phyloP scores from a whole-genome alignment of 148 eudicot species.

The Rhododendron simsii region DNA sequence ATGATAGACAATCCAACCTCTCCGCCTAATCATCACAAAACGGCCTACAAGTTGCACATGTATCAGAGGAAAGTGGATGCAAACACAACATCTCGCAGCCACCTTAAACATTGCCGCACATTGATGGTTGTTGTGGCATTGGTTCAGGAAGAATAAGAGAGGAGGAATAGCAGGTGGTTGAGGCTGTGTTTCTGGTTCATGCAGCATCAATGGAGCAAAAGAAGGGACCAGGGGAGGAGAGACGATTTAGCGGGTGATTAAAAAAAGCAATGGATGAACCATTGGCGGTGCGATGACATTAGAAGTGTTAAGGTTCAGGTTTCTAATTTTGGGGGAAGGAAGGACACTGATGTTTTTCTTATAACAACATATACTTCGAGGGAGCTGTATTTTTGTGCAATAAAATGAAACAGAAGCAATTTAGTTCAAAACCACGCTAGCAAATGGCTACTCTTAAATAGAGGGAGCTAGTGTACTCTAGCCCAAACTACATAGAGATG shows the following conservation, averaged over 20 bases:
- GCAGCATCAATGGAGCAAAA: neutral
- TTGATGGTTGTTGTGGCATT: neutral
- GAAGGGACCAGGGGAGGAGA: neutral
- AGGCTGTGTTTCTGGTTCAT: neutral
- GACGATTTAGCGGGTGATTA: neutral
- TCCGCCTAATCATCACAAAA: neutral
- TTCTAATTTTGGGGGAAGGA: neutral
- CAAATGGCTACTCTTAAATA: neutral
- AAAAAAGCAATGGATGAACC: neutral
- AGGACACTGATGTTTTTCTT: neutral
- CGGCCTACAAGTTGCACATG: neutral
- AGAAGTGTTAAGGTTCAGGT: neutral
- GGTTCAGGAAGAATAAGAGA: neutral
- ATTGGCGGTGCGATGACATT: neutral
- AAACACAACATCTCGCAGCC: neutral
- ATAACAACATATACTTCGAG: neutral
- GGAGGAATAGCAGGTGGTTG: neutral
- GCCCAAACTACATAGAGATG: neutral
- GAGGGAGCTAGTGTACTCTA: neutral
- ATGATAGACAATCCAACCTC: neutral
- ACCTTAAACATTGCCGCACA: neutral
- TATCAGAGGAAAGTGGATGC: neutral
- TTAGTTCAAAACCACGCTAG: neutral
- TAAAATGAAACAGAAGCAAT: neutral
- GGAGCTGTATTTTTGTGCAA: neutral